A percentile compares a stretch with the other conserved stretches of the same genome.
Conservation (phyloP, 345 rosid genomes). For the Acer saccharum region DNA sequence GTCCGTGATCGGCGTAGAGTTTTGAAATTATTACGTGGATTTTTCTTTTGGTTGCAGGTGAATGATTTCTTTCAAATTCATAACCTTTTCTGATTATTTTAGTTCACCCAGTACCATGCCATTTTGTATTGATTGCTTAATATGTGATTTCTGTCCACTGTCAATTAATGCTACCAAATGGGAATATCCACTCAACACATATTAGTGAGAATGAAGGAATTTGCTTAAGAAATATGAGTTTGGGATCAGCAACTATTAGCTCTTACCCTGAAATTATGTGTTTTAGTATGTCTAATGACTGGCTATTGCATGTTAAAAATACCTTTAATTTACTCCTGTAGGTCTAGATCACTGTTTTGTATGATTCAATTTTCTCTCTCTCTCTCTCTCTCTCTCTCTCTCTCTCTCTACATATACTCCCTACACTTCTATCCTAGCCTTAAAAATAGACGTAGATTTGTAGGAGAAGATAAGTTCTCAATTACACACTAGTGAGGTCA, state of each 20-base stretch:
- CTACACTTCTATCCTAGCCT: no score
- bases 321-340: neutral
- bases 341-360: neutral
- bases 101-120: neutral
- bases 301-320: neutral
- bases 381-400: neutral
- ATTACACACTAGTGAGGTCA: no score
- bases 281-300: neutral
- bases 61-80: slow-evolving; percentile 27
- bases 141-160: neutral
- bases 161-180: neutral
- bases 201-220: neutral
- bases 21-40: slow-evolving; percentile 73
- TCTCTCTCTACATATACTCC: neutral
- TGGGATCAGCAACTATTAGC: neutral
- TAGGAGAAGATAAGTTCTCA: no score
- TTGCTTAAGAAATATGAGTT: slow-evolving; percentile 2
- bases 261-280: neutral
- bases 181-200: neutral
- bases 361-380: neutral
- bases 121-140: neutral
- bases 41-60: slow-evolving; percentile 73
- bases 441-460: no score
- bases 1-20: slow-evolving; percentile 28
- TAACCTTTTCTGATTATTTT: neutral